A percentile compares a stretch with the other conserved stretches of the same genome.
Evolutionary conservation across 139 green algal species (phyloP).

Genomic region (Chlamydomonas applanata): DNA sequence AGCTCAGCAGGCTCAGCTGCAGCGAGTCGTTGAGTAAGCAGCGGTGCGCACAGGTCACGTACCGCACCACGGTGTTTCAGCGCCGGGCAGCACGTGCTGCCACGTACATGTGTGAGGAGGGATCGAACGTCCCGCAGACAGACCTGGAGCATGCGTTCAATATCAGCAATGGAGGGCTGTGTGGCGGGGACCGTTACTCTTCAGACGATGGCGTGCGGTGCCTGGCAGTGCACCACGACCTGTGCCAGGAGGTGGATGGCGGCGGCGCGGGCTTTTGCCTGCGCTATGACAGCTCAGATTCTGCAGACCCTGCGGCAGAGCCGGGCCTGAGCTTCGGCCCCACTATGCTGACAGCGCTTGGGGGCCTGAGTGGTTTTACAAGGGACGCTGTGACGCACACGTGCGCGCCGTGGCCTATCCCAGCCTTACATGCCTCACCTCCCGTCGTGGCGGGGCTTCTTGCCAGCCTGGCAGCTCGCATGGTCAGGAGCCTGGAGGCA

Average conservation of each 20-base stretch:
- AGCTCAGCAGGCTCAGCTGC: background rate
- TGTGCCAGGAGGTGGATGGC: slow-evolving; percentile 11
- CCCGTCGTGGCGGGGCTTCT: no score
- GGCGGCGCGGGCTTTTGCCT: slow-evolving; percentile 1
- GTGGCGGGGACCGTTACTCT: no score
- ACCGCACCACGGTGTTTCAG: no score
- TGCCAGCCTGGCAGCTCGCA: no score
- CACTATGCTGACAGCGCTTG: background rate
- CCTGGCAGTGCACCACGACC: slow-evolving; percentile 1
- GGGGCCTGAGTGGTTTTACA: background rate
- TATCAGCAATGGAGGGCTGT: background rate
- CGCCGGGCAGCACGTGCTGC: background rate
- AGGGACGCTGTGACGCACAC: background rate
- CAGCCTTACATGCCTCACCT: no score
- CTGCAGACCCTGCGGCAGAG: background rate
- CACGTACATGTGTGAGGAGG: background rate
- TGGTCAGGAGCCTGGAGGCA: no score
- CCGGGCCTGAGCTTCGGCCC: background rate
- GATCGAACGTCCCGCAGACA: background rate
- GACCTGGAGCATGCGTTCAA: background rate
- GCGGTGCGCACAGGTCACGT: background rate
- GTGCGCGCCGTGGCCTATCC: background rate
- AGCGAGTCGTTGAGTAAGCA: background rate
- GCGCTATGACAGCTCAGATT: slow-evolving; percentile 2
- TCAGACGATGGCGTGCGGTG: slow-evolving; percentile 2